phyloP scores from a whole-genome alignment of 768 basidiomycete species.

The Hypholoma fasciculare region DNA sequence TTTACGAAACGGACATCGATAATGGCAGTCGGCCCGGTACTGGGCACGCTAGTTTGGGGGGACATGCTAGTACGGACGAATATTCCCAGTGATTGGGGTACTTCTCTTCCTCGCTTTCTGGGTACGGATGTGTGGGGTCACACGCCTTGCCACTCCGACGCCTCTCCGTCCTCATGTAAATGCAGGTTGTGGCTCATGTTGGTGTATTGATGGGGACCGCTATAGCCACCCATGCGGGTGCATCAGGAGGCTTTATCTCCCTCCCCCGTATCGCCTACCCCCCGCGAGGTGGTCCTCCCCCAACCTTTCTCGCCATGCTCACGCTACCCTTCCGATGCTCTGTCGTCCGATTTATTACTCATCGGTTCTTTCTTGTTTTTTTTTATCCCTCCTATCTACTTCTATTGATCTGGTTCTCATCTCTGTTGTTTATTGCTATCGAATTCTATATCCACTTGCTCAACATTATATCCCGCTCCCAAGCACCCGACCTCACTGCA shows the following conservation, averaged over 20 bases:
- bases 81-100: slow-evolving; percentile 16
- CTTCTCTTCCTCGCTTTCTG: slow-evolving; percentile 5
- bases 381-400: slow-evolving; percentile 9
- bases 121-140: neutral
- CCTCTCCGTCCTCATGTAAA: neutral
- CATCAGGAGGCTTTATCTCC: neutral
- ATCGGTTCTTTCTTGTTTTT: slow-evolving; percentile 3
- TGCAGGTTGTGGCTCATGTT: neutral
- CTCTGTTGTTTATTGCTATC: slow-evolving; percentile 9
- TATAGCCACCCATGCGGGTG: neutral
- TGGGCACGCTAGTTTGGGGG: slow-evolving; percentile 18
- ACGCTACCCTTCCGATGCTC: neutral
- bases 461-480: slow-evolving; percentile 4
- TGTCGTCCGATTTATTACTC: neutral
- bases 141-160: slow-evolving; percentile 1
- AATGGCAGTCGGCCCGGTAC: slow-evolving; percentile 17
- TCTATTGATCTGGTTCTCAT: slow-evolving; percentile 3
- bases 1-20: slow-evolving; percentile 37
- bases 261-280: neutral
- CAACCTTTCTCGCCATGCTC: neutral
- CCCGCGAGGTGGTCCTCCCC: neutral
- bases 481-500: slow-evolving; percentile 2
- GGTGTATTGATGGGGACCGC: neutral
- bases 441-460: slow-evolving; percentile 6
- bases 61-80: slow-evolving; percentile 17